Percentiles rank a stretch among this genome's conserved stretches.
Conservation (phyloP, 495 filamentous ascomycete species). For the Aspergillus heteromorphus region DNA sequence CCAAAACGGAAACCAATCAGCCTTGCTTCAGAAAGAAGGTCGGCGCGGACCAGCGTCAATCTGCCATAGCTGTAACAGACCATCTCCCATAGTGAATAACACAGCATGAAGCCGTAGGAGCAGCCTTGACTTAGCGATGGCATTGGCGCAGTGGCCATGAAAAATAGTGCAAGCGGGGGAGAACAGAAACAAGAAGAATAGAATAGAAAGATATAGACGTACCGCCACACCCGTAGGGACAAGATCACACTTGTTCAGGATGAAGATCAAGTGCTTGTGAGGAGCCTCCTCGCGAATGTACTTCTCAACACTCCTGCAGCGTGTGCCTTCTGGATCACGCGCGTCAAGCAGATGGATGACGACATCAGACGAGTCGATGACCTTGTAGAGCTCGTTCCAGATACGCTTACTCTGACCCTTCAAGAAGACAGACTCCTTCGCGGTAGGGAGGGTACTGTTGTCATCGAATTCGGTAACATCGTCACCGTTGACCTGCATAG, state of each 20-base stretch:
- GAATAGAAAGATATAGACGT: slow-evolving; percentile 46
- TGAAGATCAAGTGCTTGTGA: slow-evolving; percentile 89
- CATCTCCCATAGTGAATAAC: slow-evolving; percentile 58
- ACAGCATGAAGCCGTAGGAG: slow-evolving; percentile 49
- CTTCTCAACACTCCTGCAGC: slow-evolving; percentile 86
- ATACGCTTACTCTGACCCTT: slow-evolving; percentile 95
- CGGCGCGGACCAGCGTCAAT: slow-evolving; percentile 71
- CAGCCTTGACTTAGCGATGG: slow-evolving; percentile 96
- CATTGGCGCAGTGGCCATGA: slow-evolving; percentile 25
- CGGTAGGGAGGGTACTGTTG: slow-evolving; percentile 51
- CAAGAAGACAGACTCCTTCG: slow-evolving; percentile 82
- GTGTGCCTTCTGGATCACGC: slow-evolving; percentile 82
- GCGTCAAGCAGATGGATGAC: slow-evolving; percentile 93
- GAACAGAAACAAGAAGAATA: slow-evolving; percentile 10
- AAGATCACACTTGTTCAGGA: slow-evolving; percentile 93
- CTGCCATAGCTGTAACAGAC: slow-evolving; percentile 99
- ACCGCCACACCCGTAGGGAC: slow-evolving; percentile 92
- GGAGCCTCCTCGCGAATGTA: slow-evolving; percentile 89
- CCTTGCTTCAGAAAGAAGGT: slow-evolving; percentile 55
- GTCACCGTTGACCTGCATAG: slow-evolving; percentile 46
- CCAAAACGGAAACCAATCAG: slow-evolving; percentile 82
- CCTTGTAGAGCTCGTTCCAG: slow-evolving; percentile 98
- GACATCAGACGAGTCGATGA: slow-evolving; percentile 94
- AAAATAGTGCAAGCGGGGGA: slow-evolving; percentile 11
- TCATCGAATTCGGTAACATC: slow-evolving; percentile 46